Evolutionary conservation across 345 rosid species (phyloP).

Genomic region (Rhodamnia rubescens): DNA sequence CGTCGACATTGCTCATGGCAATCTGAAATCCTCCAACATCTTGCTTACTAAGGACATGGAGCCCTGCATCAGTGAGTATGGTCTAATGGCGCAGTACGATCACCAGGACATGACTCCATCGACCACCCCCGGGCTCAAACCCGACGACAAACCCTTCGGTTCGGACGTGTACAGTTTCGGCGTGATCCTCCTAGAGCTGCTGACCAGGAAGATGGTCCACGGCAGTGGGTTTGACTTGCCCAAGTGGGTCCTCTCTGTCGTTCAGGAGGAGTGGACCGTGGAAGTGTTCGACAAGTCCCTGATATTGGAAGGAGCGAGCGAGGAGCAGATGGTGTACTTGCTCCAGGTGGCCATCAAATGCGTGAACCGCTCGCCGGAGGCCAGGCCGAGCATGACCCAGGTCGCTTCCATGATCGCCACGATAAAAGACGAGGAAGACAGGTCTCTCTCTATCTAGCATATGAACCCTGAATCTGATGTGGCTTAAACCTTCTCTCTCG

Average conservation of each 20-base stretch:
- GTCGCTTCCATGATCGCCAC: constrained; percentile 31
- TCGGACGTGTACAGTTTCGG: constrained; percentile 36
- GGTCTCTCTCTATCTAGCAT: constrained; percentile 6
- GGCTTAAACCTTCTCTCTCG: not conserved
- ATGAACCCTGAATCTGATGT: constrained; percentile 4
- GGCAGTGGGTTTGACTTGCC: constrained; percentile 34
- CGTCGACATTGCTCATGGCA: constrained; percentile 38
- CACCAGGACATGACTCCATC: not conserved
- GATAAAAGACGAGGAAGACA: constrained; percentile 47
- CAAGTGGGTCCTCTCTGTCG: constrained; percentile 44
- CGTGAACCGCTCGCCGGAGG: constrained; percentile 14
- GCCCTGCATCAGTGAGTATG: constrained; percentile 56
- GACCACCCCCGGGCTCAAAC: not conserved
- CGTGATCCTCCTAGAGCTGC: constrained; percentile 43
- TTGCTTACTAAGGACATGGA: constrained; percentile 35
- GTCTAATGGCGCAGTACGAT: constrained; percentile 18
- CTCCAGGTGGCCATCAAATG: constrained; percentile 54
- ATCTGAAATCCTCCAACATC: constrained; percentile 55
- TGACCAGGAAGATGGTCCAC: constrained; percentile 36
- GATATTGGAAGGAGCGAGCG: constrained; percentile 33
- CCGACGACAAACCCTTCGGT: not conserved
- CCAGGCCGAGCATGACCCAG: constrained; percentile 33
- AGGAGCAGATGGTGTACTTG: constrained; percentile 47
- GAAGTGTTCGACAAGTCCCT: constrained; percentile 51
- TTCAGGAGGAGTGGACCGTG: constrained; percentile 52